A percentile compares a stretch with the other conserved stretches of the same genome.
Evolutionary conservation across 345 rosid species (phyloP).

Genomic region (Boechera stricta): DNA sequence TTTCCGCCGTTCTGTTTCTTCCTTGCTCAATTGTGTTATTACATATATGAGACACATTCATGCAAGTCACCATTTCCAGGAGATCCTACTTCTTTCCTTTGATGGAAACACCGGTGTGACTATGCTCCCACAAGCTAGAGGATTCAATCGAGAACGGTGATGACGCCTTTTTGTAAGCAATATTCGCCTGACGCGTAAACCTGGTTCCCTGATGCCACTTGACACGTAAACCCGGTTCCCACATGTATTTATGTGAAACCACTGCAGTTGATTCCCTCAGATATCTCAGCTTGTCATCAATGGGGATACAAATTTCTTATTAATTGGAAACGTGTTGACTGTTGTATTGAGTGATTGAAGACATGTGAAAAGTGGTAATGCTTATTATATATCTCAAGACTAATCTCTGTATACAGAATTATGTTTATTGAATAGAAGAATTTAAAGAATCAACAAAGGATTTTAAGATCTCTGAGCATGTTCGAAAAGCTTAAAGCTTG

Average conservation of each 20-base stretch:
- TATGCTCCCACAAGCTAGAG: background rate
- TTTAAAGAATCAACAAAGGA: slow-evolving; percentile 14
- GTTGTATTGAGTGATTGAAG: background rate
- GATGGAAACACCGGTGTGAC: too few relatives aligned
- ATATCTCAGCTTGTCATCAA: background rate
- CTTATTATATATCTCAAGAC: slow-evolving; percentile 8
- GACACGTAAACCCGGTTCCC: background rate
- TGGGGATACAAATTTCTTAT: background rate
- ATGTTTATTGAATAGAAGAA: slow-evolving; percentile 21
- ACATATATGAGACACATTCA: background rate
- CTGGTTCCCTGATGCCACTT: background rate
- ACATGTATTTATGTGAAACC: background rate
- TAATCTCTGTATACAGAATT: slow-evolving; percentile 21
- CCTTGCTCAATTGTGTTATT: background rate
- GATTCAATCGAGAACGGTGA: background rate
- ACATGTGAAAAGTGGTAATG: background rate
- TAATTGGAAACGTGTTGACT: background rate
- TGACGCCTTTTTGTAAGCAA: background rate
- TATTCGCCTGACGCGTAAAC: background rate
- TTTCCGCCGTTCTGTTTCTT: background rate
- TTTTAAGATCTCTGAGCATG: background rate
- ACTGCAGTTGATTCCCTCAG: background rate
- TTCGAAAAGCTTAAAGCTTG: slow-evolving; percentile 53
- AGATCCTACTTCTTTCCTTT: background rate
- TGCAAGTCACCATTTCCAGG: background rate